phyloP scores from a whole-genome alignment of 2,329 filamentous ascomycete genomes.

The Atkinsonella texensis region DNA sequence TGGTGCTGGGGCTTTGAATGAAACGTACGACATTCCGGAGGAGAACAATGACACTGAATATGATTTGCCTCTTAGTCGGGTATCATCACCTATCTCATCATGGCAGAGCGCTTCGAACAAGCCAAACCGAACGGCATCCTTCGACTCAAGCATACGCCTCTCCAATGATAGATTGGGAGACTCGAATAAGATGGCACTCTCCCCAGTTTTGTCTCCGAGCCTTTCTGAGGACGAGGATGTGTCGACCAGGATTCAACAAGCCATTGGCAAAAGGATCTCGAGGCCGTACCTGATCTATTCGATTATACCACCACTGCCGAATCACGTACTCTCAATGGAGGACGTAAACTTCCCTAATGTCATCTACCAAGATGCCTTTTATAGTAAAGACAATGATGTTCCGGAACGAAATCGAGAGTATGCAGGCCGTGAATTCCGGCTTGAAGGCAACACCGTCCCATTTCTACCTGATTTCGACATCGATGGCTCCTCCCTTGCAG shows the following conservation, averaged over 20 bases:
- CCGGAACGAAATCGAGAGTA: slow-evolving; percentile 69
- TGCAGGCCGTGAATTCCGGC: slow-evolving; percentile 72
- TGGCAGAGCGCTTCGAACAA: slow-evolving; percentile 32
- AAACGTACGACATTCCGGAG: not conserved
- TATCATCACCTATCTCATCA: slow-evolving; percentile 11
- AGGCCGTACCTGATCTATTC: slow-evolving; percentile 13
- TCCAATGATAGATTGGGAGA: not conserved
- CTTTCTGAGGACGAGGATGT: slow-evolving; percentile 3
- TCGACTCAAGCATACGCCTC: not conserved
- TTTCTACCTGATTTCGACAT: slow-evolving; percentile 72
- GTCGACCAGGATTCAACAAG: slow-evolving; percentile 2
- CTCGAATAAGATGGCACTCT: not conserved
- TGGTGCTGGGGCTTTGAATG: not conserved
- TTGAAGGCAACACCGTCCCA: slow-evolving; percentile 63
- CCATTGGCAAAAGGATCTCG: not conserved
- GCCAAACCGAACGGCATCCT: not conserved
- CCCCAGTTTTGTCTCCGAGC: not conserved
- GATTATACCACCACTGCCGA: slow-evolving; percentile 15
- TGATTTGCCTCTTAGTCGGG: not conserved
- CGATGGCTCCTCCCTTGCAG: slow-evolving; percentile 40
- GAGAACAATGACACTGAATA: not conserved
- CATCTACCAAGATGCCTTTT: slow-evolving; percentile 77
- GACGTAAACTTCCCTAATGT: slow-evolving; percentile 41
- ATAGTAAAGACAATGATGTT: slow-evolving; percentile 73
- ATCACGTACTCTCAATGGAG: slow-evolving; percentile 12